Conservation (phyloP, 306 rosid genomes). For the Neltuma alba region DNA sequence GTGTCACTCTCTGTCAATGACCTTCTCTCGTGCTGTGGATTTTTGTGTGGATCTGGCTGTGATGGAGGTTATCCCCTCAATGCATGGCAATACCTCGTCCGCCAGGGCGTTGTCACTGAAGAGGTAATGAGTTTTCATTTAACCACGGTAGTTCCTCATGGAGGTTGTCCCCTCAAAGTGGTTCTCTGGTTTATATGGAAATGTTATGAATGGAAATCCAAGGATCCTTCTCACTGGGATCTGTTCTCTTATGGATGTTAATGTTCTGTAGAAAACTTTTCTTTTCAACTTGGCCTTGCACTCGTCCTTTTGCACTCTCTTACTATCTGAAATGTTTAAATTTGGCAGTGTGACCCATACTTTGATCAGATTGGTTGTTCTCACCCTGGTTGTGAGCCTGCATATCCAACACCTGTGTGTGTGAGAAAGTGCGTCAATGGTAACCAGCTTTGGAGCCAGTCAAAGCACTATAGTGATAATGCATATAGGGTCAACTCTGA, state of each 20-base stretch:
- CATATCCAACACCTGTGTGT: constrained; percentile 77
- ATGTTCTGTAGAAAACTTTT: constrained; percentile 1
- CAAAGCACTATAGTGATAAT: constrained; percentile 75
- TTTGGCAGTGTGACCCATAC: constrained; percentile 91
- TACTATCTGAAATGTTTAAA: constrained; percentile 2
- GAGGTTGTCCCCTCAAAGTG: no score
- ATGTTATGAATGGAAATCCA: constrained; percentile 15
- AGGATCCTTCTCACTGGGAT: constrained; percentile 20
- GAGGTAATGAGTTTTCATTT: constrained; percentile 55
- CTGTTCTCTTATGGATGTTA: constrained; percentile 21
- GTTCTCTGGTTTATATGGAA: neutral
- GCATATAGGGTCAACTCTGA: constrained; percentile 64
- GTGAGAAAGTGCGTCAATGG: constrained; percentile 61
- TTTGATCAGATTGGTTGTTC: constrained; percentile 88
- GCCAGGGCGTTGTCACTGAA: constrained; percentile 93
- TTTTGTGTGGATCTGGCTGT: constrained; percentile 90
- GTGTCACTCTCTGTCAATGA: constrained; percentile 87
- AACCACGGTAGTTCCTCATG: neutral
- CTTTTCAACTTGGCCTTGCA: neutral
- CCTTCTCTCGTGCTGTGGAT: constrained; percentile 93
- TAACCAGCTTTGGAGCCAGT: constrained; percentile 76
- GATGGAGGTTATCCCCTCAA: constrained; percentile 78
- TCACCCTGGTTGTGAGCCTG: constrained; percentile 99
- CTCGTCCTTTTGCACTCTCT: neutral
- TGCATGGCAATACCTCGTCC: constrained; percentile 81